Percentiles rank a stretch among this genome's conserved stretches.
These are phyloP conservation scores for Moringa oleifera DNA, from an alignment of 345 rosid genomes.

Conservation along the genomic window DNA sequence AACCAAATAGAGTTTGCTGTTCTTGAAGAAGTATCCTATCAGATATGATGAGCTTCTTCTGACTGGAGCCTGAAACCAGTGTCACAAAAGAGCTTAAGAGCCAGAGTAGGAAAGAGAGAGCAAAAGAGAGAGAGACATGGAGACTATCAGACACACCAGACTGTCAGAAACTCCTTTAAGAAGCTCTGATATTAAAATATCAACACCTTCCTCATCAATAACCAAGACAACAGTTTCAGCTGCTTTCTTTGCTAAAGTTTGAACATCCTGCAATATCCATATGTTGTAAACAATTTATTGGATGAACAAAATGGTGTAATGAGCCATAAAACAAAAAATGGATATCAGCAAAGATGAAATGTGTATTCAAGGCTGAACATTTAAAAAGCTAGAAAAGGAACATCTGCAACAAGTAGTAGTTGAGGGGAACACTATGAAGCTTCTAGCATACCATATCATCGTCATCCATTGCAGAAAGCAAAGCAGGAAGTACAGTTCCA, in stretches of 20 bases:
- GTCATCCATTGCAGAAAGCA: constrained; percentile 80
- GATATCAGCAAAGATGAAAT: neutral
- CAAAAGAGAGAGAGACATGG: constrained; percentile 3
- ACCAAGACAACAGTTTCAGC: constrained; percentile 83
- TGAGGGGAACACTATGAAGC: neutral
- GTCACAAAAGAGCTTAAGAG: constrained; percentile 4
- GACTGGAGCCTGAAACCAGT: constrained; percentile 62
- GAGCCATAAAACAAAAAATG: neutral
- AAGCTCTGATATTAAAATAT: constrained; percentile 76
- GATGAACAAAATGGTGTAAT: neutral
- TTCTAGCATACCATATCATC: constrained; percentile 49
- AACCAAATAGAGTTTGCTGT: constrained; percentile 86
- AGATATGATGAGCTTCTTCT: constrained; percentile 88
- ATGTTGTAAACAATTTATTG: constrained; percentile 6
- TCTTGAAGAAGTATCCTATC: constrained; percentile 85
- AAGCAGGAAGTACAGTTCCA: constrained; percentile 85
- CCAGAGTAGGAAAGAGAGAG: constrained; percentile 4
- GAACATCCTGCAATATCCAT: constrained; percentile 58
- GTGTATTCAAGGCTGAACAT: neutral
- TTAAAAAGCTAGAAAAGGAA: neutral
- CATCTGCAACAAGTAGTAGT: neutral
- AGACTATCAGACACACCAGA: constrained; percentile 42
- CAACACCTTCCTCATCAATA: constrained; percentile 91
- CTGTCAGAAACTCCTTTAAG: constrained; percentile 73
- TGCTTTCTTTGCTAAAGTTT: constrained; percentile 78